phyloP scores from a whole-genome alignment of 1,139 yeast genomes.

The Kurtzmaniella quercitrusa region DNA sequence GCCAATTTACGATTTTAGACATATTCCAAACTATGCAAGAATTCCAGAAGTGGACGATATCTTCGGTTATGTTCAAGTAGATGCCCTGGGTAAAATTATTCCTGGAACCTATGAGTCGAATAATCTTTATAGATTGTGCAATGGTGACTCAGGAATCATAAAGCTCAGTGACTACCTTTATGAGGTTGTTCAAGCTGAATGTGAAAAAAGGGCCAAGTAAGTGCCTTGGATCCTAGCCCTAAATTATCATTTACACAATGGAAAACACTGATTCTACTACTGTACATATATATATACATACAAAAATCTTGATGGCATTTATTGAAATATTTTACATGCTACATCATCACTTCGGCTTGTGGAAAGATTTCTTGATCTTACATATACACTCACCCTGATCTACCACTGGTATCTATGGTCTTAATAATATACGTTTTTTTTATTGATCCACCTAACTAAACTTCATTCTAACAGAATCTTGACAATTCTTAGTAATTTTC shows the following conservation, averaged over 20 bases:
- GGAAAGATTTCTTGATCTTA: neutral
- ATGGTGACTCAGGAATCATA: slow-evolving; percentile 51
- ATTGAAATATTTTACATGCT: too few relatives aligned
- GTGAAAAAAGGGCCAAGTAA: slow-evolving; percentile 6
- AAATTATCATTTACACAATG: too few relatives aligned
- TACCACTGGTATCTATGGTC: too few relatives aligned
- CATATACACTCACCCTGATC: too few relatives aligned
- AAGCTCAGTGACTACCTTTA: slow-evolving; percentile 53
- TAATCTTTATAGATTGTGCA: slow-evolving; percentile 54
- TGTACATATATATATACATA: too few relatives aligned
- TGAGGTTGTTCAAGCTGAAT: slow-evolving; percentile 33
- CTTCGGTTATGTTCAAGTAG: slow-evolving; percentile 66
- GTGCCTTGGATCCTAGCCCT: neutral
- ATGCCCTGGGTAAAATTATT: slow-evolving; percentile 50
- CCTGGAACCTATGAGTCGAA: slow-evolving; percentile 57
- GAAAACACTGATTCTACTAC: too few relatives aligned
- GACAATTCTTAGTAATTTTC: slow-evolving; percentile 40
- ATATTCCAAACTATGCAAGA: slow-evolving; percentile 63
- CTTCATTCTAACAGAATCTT: slow-evolving; percentile 37
- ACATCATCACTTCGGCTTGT: too few relatives aligned
- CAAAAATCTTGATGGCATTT: too few relatives aligned
- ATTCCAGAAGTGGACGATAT: slow-evolving; percentile 71
- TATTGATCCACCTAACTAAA: slow-evolving; percentile 3
- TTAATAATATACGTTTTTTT: too few relatives aligned
- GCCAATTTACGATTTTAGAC: slow-evolving; percentile 73